These are phyloP conservation scores for Acer saccharum DNA, from an alignment of 345 rosid genomes.

Conservation along the genomic window DNA sequence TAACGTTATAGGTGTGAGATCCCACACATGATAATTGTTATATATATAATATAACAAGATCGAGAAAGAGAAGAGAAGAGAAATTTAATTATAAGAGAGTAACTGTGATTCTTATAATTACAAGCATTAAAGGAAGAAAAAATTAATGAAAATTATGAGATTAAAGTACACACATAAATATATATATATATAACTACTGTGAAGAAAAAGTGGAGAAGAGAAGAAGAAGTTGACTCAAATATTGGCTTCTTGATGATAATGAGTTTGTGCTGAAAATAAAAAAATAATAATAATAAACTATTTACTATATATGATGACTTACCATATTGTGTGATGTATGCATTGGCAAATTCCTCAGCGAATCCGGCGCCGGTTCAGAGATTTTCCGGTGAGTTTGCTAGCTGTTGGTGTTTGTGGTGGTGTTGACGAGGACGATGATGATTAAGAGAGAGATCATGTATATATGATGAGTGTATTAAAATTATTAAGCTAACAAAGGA, in stretches of 20 bases:
- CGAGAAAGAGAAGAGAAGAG: no score
- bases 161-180: neutral
- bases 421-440: neutral
- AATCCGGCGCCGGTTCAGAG: neutral
- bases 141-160: neutral
- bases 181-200: no score
- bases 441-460: neutral
- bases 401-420: neutral
- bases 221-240: neutral
- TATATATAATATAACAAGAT: no score
- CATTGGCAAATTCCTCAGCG: neutral
- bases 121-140: no score
- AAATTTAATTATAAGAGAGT: no score
- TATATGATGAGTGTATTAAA: neutral
- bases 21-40: no score
- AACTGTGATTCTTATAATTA: no score
- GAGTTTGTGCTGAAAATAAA: neutral
- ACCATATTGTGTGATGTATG: neutral
- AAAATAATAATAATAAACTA: no score
- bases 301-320: neutral
- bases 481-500: constrained; percentile 70
- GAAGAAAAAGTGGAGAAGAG: neutral
- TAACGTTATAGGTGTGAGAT: no score
- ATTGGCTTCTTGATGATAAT: neutral
- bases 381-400: constrained; percentile 5